These are phyloP conservation scores for Penicillium rolfsii DNA, from an alignment of 2,329 filamentous ascomycete species.

Conservation along the genomic window DNA sequence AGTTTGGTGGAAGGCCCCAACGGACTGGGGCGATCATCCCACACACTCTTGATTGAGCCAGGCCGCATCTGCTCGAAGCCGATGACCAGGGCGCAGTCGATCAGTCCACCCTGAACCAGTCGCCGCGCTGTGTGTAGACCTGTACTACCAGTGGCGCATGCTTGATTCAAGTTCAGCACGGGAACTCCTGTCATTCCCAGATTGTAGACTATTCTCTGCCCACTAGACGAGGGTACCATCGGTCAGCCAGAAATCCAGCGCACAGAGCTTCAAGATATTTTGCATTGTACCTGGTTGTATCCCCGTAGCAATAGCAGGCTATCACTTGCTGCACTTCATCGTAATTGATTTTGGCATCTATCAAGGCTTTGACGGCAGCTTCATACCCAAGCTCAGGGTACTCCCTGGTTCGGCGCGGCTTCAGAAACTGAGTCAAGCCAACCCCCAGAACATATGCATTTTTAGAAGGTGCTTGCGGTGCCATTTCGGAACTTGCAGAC, in stretches of 20 bases:
- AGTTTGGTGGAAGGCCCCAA: conserved; percentile 71
- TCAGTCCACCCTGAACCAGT: conserved; percentile 76
- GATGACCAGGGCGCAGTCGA: conserved; percentile 85
- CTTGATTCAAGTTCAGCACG: conserved; percentile 98
- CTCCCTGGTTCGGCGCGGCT: conserved; percentile 88
- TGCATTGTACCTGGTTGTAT: conserved; percentile 63
- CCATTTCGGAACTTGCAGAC: not conserved
- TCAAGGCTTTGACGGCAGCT: conserved; percentile 82
- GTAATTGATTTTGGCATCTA: conserved; percentile 79
- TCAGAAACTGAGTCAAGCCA: conserved; percentile 99
- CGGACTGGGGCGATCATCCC: conserved; percentile 81
- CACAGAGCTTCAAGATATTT: not conserved
- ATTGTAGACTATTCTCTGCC: conserved; percentile 1
- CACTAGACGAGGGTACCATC: conserved; percentile 47
- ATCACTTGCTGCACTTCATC: conserved; percentile 93
- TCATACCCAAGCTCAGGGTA: conserved; percentile 83
- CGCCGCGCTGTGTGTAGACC: conserved; percentile 81
- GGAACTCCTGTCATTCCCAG: conserved; percentile 91
- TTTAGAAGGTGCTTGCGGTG: not conserved
- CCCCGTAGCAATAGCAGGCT: conserved; percentile 95
- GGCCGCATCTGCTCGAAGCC: conserved; percentile 98
- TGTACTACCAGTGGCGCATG: conserved; percentile 90
- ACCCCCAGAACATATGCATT: conserved; percentile 86
- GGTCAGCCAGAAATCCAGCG: not conserved
- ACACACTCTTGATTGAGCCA: conserved; percentile 78